These are phyloP conservation scores for Ulmus americana DNA, from an alignment of 331 rosid genomes.

Conservation along the genomic window DNA sequence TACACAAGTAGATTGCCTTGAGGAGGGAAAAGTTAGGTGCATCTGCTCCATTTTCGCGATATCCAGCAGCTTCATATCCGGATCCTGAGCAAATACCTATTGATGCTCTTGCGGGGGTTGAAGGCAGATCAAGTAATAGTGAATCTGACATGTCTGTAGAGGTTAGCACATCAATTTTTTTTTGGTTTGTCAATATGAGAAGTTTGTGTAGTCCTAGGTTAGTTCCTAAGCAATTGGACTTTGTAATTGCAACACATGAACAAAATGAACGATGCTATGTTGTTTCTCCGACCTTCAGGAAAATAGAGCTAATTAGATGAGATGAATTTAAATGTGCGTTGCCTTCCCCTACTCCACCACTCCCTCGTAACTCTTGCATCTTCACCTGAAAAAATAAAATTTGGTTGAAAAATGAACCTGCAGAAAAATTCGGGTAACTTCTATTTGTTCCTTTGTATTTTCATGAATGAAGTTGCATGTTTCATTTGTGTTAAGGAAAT, in stretches of 20 bases:
- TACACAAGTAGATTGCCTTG: conserved; percentile 61
- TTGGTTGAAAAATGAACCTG: too few relatives aligned
- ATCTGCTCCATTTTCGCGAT: conserved; percentile 93
- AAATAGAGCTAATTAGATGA: too few relatives aligned
- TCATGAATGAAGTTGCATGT: too few relatives aligned
- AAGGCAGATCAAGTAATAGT: conserved; percentile 24
- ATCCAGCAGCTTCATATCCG: conserved; percentile 93
- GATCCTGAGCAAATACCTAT: conserved; percentile 61
- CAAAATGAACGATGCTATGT: too few relatives aligned
- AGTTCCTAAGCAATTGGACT: too few relatives aligned
- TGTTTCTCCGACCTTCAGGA: too few relatives aligned
- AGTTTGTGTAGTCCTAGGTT: not conserved
- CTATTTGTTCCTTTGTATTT: not conserved
- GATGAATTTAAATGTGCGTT: too few relatives aligned
- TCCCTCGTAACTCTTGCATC: too few relatives aligned
- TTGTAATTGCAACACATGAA: too few relatives aligned
- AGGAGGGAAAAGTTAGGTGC: conserved; percentile 90
- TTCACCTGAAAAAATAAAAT: too few relatives aligned
- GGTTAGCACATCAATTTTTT: conserved; percentile 37
- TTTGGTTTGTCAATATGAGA: not conserved
- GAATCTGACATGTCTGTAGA: conserved; percentile 39
- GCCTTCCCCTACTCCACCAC: too few relatives aligned
- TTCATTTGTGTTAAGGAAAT: too few relatives aligned
- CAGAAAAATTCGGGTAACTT: not conserved
- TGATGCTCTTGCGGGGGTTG: conserved; percentile 44